These are phyloP conservation scores for Xylaria digitata DNA, from an alignment of 2,329 filamentous ascomycete genomes.

Conservation along the genomic window DNA sequence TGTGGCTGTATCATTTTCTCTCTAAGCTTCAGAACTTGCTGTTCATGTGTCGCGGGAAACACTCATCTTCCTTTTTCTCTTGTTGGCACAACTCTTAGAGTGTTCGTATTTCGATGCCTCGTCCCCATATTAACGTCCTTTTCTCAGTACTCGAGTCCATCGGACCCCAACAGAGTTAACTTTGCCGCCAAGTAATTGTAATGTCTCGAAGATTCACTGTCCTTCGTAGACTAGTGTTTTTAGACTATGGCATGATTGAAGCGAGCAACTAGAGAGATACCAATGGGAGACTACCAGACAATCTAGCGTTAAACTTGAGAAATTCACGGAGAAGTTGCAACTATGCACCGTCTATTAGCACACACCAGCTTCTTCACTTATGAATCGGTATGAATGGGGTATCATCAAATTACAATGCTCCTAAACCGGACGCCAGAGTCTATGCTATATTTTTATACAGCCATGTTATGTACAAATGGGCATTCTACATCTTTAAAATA, in stretches of 20 bases:
- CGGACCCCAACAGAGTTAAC: too few relatives aligned
- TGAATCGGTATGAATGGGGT: conserved; percentile 23
- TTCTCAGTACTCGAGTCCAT: too few relatives aligned
- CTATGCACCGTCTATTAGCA: background rate
- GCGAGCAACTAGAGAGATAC: too few relatives aligned
- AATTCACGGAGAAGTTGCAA: too few relatives aligned
- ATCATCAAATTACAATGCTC: conserved; percentile 22
- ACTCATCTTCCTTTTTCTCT: background rate
- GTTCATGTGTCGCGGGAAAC: background rate
- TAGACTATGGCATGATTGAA: too few relatives aligned
- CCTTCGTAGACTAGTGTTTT: too few relatives aligned
- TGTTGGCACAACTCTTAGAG: background rate
- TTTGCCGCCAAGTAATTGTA: too few relatives aligned
- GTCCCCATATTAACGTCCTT: too few relatives aligned
- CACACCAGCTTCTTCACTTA: background rate
- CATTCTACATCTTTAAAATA: conserved; percentile 12
- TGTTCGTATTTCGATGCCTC: background rate
- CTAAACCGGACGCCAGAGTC: background rate
- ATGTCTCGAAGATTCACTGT: too few relatives aligned
- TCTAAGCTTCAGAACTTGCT: background rate
- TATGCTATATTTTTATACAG: conserved; percentile 25
- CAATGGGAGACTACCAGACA: too few relatives aligned
- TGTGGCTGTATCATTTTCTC: background rate
- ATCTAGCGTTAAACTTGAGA: too few relatives aligned
- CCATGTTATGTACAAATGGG: conserved; percentile 8